Evolutionary conservation across 805 yeast species (phyloP).

Genomic region (Candida pseudoglaebosa): DNA sequence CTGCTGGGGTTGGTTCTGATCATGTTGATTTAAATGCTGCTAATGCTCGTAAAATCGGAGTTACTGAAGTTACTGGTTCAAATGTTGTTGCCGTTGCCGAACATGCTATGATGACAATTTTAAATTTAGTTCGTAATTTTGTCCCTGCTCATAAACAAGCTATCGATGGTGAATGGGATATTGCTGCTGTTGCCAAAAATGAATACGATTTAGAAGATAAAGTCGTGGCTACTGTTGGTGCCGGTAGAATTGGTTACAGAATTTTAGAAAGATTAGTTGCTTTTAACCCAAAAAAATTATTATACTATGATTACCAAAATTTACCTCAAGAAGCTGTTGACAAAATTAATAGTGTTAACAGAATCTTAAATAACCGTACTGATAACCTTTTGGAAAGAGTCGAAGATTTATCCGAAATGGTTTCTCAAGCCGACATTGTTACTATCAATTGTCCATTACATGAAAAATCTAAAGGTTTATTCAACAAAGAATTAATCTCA

Average conservation of each 20-base stretch:
- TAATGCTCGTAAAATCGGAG: constrained; percentile 59
- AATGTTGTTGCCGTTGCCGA: constrained; percentile 80
- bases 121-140: constrained; percentile 68
- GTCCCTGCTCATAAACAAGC: constrained; percentile 76
- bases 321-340: constrained; percentile 50
- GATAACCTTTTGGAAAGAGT: constrained; percentile 56
- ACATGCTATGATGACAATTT: constrained; percentile 71
- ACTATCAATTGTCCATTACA: constrained; percentile 78
- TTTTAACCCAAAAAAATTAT: constrained; percentile 69
- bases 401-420: constrained; percentile 59
- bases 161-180: constrained; percentile 62
- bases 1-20: constrained; percentile 86
- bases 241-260: constrained; percentile 77
- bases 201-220: constrained; percentile 74
- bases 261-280: constrained; percentile 68
- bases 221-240: constrained; percentile 76
- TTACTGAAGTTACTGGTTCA: constrained; percentile 78
- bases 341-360: constrained; percentile 33
- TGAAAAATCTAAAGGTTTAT: constrained; percentile 61
- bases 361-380: constrained; percentile 43
- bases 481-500: constrained; percentile 61
- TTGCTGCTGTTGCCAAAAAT: constrained; percentile 71
- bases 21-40: constrained; percentile 73
- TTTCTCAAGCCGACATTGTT: constrained; percentile 64
- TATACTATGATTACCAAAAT: constrained; percentile 72